These are phyloP conservation scores for Apiospora saccharicola DNA, from an alignment of 2,329 filamentous ascomycete genomes.

Conservation along the genomic window DNA sequence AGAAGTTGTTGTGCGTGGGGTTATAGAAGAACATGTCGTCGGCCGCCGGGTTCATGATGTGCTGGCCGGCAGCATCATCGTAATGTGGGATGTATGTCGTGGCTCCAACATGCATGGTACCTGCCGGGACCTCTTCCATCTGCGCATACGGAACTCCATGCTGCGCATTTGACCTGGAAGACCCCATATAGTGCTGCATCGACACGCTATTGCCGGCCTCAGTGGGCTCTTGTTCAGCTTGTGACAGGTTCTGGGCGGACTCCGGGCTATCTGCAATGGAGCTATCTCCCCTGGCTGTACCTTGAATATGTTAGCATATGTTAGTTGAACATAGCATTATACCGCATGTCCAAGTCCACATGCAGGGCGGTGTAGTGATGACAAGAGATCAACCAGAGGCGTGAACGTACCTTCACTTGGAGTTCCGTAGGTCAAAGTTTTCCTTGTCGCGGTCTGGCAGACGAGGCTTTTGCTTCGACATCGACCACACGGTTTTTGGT, in stretches of 20 bases:
- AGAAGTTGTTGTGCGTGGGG: constrained; percentile 36
- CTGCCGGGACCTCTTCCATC: constrained; percentile 25
- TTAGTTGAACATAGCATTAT: not conserved
- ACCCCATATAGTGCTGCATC: constrained; percentile 11
- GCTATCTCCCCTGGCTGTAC: not conserved
- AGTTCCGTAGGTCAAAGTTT: constrained; percentile 31
- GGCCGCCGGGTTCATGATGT: constrained; percentile 3
- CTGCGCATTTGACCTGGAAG: not conserved
- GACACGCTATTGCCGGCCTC: not conserved
- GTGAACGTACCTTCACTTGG: constrained; percentile 30
- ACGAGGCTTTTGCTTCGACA: constrained; percentile 36
- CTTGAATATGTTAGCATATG: not conserved
- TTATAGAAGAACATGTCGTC: constrained; percentile 39
- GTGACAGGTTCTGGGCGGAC: not conserved
- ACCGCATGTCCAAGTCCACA: not conserved
- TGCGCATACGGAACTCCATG: not conserved
- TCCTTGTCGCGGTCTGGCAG: constrained; percentile 35
- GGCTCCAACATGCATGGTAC: constrained; percentile 18
- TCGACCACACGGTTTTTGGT: constrained; percentile 40
- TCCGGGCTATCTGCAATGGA: constrained; percentile 8
- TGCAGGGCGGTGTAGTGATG: not conserved
- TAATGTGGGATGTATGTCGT: not conserved
- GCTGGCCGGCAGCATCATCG: not conserved
- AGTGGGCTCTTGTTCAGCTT: not conserved
- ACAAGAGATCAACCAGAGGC: not conserved